A percentile compares a stretch with the other conserved stretches of the same genome.
Conservation (phyloP, 331 rosid genomes). For the Pyracantha coccinea region DNA sequence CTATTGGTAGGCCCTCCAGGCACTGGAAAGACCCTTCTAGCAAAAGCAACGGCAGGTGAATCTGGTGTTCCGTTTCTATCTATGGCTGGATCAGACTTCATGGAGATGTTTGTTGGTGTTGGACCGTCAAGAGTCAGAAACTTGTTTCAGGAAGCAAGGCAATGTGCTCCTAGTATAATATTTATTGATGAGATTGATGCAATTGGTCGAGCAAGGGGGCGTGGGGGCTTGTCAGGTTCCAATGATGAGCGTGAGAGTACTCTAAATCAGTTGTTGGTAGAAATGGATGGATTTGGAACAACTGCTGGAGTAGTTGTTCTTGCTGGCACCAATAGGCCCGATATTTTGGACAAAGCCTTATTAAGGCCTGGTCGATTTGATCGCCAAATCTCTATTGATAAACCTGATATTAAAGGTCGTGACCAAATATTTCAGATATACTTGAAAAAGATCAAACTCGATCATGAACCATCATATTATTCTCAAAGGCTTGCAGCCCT, state of each 20-base stretch:
- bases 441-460: conserved; percentile 74
- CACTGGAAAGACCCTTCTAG: conserved; percentile 93
- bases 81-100: conserved; percentile 87
- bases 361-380: conserved; percentile 96
- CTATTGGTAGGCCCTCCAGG: conserved; percentile 97
- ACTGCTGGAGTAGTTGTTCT: conserved; percentile 96
- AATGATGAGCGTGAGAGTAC: conserved; percentile 98
- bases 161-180: conserved; percentile 90
- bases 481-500: conserved; percentile 93
- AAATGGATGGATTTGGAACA: conserved; percentile 97
- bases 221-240: conserved; percentile 72
- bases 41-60: conserved; percentile 98
- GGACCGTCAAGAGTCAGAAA: conserved; percentile 96
- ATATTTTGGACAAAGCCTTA: conserved; percentile 87
- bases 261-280: conserved; percentile 95
- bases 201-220: conserved; percentile 94
- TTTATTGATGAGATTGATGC: conserved; percentile 98
- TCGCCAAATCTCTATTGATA: conserved; percentile 68
- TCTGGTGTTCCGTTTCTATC: conserved; percentile 90
- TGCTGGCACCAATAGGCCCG: conserved; percentile 98
- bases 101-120: conserved; percentile 95
- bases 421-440: conserved; percentile 83
- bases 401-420: conserved; percentile 85
- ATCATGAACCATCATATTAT: conserved; percentile 65
- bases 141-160: conserved; percentile 90